Conservation (phyloP, 495 filamentous ascomycete species). For the Talaromyces nanjingensis region DNA sequence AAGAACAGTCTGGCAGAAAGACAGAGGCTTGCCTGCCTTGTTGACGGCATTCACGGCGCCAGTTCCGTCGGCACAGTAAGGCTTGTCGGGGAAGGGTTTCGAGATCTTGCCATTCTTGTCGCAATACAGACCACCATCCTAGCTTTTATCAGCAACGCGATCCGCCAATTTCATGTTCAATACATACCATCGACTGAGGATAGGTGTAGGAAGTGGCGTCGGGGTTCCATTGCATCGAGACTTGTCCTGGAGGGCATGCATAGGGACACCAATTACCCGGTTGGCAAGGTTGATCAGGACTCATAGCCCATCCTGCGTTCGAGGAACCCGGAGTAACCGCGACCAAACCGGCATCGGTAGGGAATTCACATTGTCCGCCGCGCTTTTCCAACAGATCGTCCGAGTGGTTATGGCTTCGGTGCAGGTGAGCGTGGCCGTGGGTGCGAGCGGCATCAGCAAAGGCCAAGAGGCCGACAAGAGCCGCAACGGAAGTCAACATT, state of each 20-base stretch:
- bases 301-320: conserved; percentile 82
- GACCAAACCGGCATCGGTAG: conserved; percentile 60
- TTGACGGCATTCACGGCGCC: conserved; percentile 59
- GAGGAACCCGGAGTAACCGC: conserved; percentile 52
- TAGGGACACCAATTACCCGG: conserved; percentile 71
- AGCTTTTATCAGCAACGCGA: conserved; percentile 16
- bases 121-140: conserved; percentile 77
- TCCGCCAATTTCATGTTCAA: background rate
- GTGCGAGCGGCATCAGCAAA: conserved; percentile 34
- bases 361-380: conserved; percentile 56
- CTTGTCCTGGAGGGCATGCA: conserved; percentile 67
- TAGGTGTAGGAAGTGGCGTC: conserved; percentile 59
- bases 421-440: conserved; percentile 27
- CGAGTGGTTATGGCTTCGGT: conserved; percentile 10
- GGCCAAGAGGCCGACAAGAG: conserved; percentile 58
- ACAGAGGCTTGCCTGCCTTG: conserved; percentile 51
- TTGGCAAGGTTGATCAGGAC: conserved; percentile 64
- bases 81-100: conserved; percentile 63
- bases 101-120: conserved; percentile 56
- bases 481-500: conserved; percentile 18
- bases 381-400: conserved; percentile 22
- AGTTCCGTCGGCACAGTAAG: conserved; percentile 67
- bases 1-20: conserved; percentile 78
- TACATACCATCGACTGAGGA: conserved; percentile 67
- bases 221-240: conserved; percentile 77